Percentiles rank a stretch among this genome's conserved stretches.
phyloP scores from a whole-genome alignment of 106 monocot species.

The Allium sativum region DNA sequence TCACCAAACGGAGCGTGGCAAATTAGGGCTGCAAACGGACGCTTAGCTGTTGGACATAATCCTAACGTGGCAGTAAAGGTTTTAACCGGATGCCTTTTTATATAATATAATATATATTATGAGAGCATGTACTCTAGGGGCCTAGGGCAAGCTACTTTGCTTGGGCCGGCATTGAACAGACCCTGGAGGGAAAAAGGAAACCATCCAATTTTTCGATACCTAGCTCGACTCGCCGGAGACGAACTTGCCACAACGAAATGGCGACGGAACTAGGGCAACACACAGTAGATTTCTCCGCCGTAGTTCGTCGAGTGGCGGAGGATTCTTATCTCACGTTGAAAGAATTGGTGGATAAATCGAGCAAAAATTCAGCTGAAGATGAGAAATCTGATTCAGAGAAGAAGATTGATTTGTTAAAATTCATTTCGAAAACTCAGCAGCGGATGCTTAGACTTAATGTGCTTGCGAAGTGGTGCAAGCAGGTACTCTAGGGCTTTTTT shows the following conservation, averaged over 20 bases:
- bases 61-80: too few species aligned
- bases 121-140: too few species aligned
- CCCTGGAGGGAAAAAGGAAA: too few species aligned
- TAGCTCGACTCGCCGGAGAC: not conserved
- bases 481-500: slow-evolving; percentile 35
- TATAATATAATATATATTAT: too few species aligned
- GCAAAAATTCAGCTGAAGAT: slow-evolving; percentile 11
- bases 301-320: slow-evolving; percentile 82
- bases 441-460: slow-evolving; percentile 96
- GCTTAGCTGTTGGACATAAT: too few species aligned
- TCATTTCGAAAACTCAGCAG: slow-evolving; percentile 67
- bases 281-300: slow-evolving; percentile 77
- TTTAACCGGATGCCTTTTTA: too few species aligned
- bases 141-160: too few species aligned
- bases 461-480: slow-evolving; percentile 98
- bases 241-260: slow-evolving; percentile 21
- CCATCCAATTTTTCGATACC: too few species aligned
- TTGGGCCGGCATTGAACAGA: too few species aligned
- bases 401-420: slow-evolving; percentile 97
- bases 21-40: too few species aligned
- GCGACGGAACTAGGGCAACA: slow-evolving; percentile 85
- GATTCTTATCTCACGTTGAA: slow-evolving; percentile 78
- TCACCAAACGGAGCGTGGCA: too few species aligned
- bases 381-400: slow-evolving; percentile 75
- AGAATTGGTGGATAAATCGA: slow-evolving; percentile 70